Evolutionary conservation across 176 grass and related monocot genomes (phyloP).

Genomic region (Triticum turgidum): DNA sequence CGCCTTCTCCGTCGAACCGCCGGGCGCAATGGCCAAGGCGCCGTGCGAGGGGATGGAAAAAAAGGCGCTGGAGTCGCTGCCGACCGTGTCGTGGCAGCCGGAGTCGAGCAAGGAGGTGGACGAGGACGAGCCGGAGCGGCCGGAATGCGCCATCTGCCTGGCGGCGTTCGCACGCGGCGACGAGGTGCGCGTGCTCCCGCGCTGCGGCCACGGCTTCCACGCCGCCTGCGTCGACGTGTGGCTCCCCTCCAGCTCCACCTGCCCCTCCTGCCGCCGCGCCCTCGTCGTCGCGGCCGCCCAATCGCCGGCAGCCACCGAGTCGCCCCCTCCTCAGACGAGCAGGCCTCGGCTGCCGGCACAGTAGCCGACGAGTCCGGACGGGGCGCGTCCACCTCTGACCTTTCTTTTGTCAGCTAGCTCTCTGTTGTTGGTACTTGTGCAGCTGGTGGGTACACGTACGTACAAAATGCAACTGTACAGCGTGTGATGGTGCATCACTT

Average conservation of each 20-base stretch:
- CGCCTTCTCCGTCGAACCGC: constrained; percentile 29
- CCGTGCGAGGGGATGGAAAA: constrained; percentile 51
- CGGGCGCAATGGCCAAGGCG: background rate
- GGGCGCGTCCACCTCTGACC: background rate
- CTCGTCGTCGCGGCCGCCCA: constrained; percentile 24
- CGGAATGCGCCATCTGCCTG: constrained; percentile 90
- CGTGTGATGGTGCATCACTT: background rate
- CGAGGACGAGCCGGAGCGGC: background rate
- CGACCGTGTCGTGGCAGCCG: constrained; percentile 34
- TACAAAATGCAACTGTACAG: constrained; percentile 1
- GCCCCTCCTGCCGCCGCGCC: constrained; percentile 74
- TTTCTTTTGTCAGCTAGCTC: background rate
- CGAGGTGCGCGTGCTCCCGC: constrained; percentile 69
- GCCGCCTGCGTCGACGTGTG: constrained; percentile 76
- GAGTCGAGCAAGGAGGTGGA: background rate
- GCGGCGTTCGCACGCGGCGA: constrained; percentile 66
- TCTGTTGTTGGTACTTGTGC: background rate
- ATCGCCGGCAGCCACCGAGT: background rate
- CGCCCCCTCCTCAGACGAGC: background rate
- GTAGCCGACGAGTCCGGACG: background rate
- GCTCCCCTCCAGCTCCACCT: constrained; percentile 70
- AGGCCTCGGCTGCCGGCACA: background rate
- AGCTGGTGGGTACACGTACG: background rate
- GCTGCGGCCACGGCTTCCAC: constrained; percentile 81
- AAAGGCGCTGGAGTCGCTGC: constrained; percentile 53